These are phyloP conservation scores for Pythium aristosporum DNA, from an alignment of 352 stramenopile genomes.

Conservation along the genomic window DNA sequence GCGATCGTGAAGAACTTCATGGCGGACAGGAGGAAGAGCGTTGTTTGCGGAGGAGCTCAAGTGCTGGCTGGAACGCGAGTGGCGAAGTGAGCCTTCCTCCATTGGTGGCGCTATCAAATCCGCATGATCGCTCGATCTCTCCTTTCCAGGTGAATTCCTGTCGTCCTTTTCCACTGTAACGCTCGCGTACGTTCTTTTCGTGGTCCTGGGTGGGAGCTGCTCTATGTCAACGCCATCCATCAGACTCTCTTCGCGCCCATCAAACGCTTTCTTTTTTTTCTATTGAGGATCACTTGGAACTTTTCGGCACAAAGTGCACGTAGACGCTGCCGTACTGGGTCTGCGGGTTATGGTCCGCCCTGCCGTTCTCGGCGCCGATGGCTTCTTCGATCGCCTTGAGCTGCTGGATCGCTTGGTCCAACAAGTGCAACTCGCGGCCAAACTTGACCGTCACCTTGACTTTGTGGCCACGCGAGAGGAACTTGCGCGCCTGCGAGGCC, in stretches of 20 bases:
- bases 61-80: background rate
- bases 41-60: background rate
- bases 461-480: constrained; percentile 75
- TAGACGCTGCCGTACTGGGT: constrained; percentile 64
- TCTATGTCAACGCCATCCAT: background rate
- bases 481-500: constrained; percentile 62
- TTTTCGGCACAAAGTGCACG: constrained; percentile 37
- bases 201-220: background rate
- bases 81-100: constrained; percentile 3
- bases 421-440: constrained; percentile 55
- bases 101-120: background rate
- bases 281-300: constrained; percentile 16
- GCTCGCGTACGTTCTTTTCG: background rate
- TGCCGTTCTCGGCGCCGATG: constrained; percentile 42
- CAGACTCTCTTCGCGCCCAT: too few species aligned
- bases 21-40: background rate
- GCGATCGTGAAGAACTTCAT: constrained; percentile 7
- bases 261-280: background rate
- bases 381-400: constrained; percentile 43
- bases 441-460: constrained; percentile 79
- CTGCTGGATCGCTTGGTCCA: constrained; percentile 44
- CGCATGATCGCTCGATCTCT: background rate
- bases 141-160: background rate
- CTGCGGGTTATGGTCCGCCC: constrained; percentile 29
- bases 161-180: too few species aligned